phyloP scores from a whole-genome alignment of 2,329 filamentous ascomycete genomes.

The Capronia epimyces region DNA sequence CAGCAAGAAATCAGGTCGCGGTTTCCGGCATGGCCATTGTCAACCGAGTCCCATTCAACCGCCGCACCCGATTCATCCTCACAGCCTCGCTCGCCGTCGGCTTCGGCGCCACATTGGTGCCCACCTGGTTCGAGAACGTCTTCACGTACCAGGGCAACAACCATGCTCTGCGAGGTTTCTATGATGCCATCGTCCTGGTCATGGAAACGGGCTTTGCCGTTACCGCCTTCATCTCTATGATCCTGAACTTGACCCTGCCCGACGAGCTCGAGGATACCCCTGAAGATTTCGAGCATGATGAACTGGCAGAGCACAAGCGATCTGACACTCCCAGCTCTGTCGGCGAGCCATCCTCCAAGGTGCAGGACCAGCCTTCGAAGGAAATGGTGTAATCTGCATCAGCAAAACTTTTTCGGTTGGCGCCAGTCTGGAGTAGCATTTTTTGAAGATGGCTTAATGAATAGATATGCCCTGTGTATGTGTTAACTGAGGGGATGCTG shows the following conservation, averaged over 20 bases:
- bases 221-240: constrained; percentile 64
- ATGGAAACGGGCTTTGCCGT: constrained; percentile 61
- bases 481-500: background rate
- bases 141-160: constrained; percentile 51
- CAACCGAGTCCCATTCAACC: constrained; percentile 56
- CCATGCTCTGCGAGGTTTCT: constrained; percentile 59
- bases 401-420: background rate
- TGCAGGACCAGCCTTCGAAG: constrained; percentile 11
- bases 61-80: constrained; percentile 62
- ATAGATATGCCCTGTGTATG: background rate
- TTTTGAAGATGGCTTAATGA: background rate
- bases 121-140: constrained; percentile 42
- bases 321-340: constrained; percentile 2
- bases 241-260: constrained; percentile 66
- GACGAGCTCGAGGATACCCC: constrained; percentile 68
- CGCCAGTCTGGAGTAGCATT: no score
- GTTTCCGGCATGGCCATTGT: constrained; percentile 63
- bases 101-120: constrained; percentile 49
- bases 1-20: constrained; percentile 32
- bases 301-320: constrained; percentile 15
- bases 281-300: constrained; percentile 14
- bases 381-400: constrained; percentile 14
- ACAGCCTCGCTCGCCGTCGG: constrained; percentile 58
- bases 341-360: constrained; percentile 2
- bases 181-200: constrained; percentile 54